Percentiles rank a stretch among this genome's conserved stretches.
These are phyloP conservation scores for Moricandia arvensis DNA, from an alignment of 345 rosid species.

Conservation along the genomic window DNA sequence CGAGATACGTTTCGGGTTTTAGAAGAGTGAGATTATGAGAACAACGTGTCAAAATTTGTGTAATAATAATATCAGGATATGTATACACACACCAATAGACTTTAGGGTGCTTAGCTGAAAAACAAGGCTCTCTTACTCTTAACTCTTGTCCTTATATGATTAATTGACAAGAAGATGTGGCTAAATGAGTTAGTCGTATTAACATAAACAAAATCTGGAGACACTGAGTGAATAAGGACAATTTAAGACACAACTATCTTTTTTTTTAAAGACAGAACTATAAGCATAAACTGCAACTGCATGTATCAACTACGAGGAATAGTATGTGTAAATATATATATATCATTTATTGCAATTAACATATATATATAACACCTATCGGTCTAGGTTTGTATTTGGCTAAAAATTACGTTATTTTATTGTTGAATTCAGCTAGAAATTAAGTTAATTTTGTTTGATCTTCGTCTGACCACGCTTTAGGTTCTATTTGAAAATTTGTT, in stretches of 20 bases:
- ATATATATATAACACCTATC: no score
- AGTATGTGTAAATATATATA: background rate
- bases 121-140: background rate
- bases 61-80: background rate
- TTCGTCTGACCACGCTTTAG: no score
- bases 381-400: no score
- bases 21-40: conserved; percentile 6
- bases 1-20: background rate
- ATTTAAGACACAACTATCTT: no score
- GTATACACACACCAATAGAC: conserved; percentile 7
- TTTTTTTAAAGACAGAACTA: background rate
- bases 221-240: conserved; percentile 1
- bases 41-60: conserved; percentile 22
- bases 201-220: conserved; percentile 6
- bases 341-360: background rate
- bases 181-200: background rate
- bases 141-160: conserved; percentile 19
- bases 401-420: no score
- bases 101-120: background rate
- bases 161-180: conserved; percentile 3
- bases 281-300: background rate
- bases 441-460: no score
- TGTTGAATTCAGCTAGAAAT: no score
- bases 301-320: background rate
- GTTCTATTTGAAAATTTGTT: no score